Conservation (phyloP, 2,329 filamentous ascomycete genomes). For the Cercospora berteroae region DNA sequence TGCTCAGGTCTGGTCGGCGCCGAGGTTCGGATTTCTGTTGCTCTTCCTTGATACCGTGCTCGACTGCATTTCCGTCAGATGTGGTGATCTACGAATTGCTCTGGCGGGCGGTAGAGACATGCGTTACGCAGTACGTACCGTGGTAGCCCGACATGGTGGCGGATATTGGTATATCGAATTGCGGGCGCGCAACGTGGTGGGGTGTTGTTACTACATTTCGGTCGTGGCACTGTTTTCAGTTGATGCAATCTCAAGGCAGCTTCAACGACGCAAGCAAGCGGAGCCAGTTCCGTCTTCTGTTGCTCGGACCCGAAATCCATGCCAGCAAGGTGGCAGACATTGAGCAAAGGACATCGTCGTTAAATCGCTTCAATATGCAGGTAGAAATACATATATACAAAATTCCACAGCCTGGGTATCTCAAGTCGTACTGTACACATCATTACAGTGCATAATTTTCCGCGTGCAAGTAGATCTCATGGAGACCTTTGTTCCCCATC, state of each 20-base stretch:
- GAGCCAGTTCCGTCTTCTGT: not conserved
- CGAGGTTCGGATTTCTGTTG: conserved; percentile 23
- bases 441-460: conserved; percentile 86
- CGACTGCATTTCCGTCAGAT: not conserved
- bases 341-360: not conserved
- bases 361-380: not conserved
- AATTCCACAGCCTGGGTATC: not conserved
- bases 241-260: not conserved
- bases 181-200: not conserved
- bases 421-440: conserved; percentile 1
- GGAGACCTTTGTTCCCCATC: conserved; percentile 66
- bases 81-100: not conserved
- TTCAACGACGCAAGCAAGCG: conserved; percentile 1
- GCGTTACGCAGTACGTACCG: not conserved
- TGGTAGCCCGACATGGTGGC: conserved; percentile 8
- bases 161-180: not conserved
- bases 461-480: conserved; percentile 91
- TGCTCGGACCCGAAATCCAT: not conserved
- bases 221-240: not conserved
- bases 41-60: conserved; percentile 12
- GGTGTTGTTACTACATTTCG: not conserved
- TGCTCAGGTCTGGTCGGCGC: conserved; percentile 62
- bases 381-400: not conserved
- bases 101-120: not conserved
- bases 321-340: not conserved